Evolutionary conservation across 2,329 filamentous ascomycete genomes (phyloP).

Genomic region (Epichloe gansuensis): DNA sequence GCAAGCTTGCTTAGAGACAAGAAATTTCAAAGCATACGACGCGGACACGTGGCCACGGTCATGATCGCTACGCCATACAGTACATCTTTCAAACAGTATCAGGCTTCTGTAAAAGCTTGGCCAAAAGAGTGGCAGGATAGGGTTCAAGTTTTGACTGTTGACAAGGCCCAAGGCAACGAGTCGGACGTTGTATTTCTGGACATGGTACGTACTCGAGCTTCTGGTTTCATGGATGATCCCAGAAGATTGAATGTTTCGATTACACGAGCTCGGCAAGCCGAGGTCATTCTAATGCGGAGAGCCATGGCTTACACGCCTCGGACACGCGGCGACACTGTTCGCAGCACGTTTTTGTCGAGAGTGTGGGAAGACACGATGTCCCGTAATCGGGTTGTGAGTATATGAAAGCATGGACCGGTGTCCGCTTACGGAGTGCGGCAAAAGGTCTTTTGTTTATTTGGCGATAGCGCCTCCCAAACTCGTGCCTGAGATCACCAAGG

Average conservation of each 20-base stretch:
- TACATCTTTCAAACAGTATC: constrained; percentile 24
- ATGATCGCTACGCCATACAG: constrained; percentile 34
- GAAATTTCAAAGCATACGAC: constrained; percentile 11
- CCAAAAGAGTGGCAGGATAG: constrained; percentile 16
- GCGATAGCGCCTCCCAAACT: too few relatives aligned
- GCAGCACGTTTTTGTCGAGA: constrained; percentile 14
- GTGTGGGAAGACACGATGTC: constrained; percentile 20
- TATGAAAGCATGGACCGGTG: not conserved
- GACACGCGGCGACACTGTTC: constrained; percentile 4
- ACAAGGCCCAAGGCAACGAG: constrained; percentile 34
- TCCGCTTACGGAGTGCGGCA: not conserved
- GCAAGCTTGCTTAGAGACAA: constrained; percentile 12
- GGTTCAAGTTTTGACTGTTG: constrained; percentile 31
- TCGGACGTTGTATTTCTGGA: constrained; percentile 36
- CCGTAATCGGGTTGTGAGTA: constrained; percentile 1
- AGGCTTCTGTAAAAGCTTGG: constrained; percentile 15
- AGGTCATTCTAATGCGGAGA: constrained; percentile 33
- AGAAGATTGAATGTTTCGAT: constrained; percentile 34
- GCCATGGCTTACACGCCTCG: constrained; percentile 17
- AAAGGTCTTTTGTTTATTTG: not conserved
- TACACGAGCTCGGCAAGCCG: constrained; percentile 31
- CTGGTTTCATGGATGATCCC: constrained; percentile 30
- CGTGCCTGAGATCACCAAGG: too few relatives aligned
- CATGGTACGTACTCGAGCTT: constrained; percentile 27
- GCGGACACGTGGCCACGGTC: constrained; percentile 21